Percentiles rank a stretch among this genome's conserved stretches.
These are phyloP conservation scores for Setaria italica DNA, from an alignment of 202 grass and related monocot genomes.

Conservation along the genomic window DNA sequence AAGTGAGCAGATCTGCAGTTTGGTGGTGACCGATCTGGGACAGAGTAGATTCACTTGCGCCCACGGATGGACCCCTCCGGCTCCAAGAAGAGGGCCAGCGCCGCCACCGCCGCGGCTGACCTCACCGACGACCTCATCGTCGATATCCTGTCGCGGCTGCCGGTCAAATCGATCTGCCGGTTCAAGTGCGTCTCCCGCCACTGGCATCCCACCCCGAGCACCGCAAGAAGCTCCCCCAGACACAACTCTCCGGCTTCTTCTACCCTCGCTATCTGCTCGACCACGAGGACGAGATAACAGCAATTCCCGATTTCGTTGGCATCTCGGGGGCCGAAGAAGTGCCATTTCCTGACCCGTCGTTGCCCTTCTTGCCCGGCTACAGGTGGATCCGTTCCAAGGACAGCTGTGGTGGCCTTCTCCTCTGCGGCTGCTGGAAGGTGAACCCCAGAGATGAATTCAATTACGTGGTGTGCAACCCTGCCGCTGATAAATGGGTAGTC, in stretches of 20 bases:
- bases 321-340: background rate
- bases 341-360: background rate
- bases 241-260: background rate
- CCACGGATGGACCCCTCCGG: background rate
- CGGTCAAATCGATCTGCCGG: background rate
- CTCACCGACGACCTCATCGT: background rate
- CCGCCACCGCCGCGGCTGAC: background rate
- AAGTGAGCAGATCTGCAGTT: background rate
- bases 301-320: background rate
- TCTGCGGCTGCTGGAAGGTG: background rate
- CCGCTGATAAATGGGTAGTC: background rate
- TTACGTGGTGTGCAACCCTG: background rate
- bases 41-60: background rate
- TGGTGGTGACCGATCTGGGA: background rate
- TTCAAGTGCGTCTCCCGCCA: background rate
- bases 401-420: background rate
- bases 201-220: background rate
- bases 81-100: background rate
- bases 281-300: background rate
- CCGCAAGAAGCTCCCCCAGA: background rate
- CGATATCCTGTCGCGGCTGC: background rate
- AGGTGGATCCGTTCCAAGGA: background rate
- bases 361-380: background rate
- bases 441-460: background rate
- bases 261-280: background rate